These are phyloP conservation scores for Prunus salicina DNA, from an alignment of 306 rosid species.

Conservation along the genomic window DNA sequence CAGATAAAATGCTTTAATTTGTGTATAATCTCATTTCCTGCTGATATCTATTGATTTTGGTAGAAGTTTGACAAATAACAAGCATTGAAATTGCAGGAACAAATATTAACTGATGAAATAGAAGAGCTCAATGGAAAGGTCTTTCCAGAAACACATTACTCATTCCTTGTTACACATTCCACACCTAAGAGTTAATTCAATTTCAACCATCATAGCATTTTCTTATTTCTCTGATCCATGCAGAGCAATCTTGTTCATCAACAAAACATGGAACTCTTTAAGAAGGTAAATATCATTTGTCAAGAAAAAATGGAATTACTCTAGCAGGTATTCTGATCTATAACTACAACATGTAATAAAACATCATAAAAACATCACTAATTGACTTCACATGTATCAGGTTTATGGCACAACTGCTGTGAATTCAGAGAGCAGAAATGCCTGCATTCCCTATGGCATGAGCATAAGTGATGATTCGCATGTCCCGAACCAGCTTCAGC, in stretches of 20 bases:
- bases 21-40: not conserved
- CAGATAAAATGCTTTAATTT: not conserved
- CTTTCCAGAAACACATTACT: not conserved
- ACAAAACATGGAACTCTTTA: constrained; percentile 29
- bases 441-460: constrained; percentile 32
- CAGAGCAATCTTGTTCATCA: constrained; percentile 32
- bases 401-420: constrained; percentile 42
- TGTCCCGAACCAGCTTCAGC: constrained; percentile 49
- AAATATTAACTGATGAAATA: constrained; percentile 32
- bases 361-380: not conserved
- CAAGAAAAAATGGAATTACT: constrained; percentile 22
- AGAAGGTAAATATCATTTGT: constrained; percentile 19
- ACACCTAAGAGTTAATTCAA: not conserved
- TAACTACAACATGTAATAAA: not conserved
- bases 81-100: constrained; percentile 33
- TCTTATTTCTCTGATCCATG: not conserved
- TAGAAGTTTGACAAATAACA: not conserved
- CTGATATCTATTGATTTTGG: not conserved
- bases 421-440: constrained; percentile 32
- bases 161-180: not conserved
- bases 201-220: not conserved
- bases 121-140: constrained; percentile 38
- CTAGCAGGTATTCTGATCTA: constrained; percentile 10
- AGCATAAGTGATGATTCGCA: constrained; percentile 31
- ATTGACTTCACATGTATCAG: constrained; percentile 32